A percentile compares a stretch with the other conserved stretches of the same genome.
Conservation (phyloP, 2,329 filamentous ascomycete species). For the Beauveria pseudobassiana region DNA sequence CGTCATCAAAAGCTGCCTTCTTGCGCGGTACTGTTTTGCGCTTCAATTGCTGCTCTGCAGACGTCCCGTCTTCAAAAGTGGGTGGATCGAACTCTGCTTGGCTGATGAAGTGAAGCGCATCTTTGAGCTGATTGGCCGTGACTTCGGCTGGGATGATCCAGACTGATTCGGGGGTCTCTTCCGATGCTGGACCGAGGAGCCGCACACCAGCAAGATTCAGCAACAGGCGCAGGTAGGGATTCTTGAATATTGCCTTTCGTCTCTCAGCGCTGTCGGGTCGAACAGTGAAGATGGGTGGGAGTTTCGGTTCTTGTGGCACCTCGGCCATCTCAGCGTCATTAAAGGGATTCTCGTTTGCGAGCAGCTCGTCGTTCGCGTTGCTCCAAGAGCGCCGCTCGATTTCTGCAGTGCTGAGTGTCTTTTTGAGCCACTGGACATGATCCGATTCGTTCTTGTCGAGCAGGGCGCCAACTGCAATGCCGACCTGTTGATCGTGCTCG, state of each 20-base stretch:
- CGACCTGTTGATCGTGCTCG: constrained; percentile 64
- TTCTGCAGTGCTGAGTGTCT: constrained; percentile 58
- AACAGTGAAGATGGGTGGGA: constrained; percentile 34
- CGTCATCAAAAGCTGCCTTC: constrained; percentile 61
- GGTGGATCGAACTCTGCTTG: constrained; percentile 73
- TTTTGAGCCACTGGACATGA: constrained; percentile 75
- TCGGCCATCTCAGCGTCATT: constrained; percentile 25
- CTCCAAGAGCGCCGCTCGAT: constrained; percentile 74
- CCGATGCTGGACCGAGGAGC: constrained; percentile 42
- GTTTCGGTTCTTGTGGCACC: constrained; percentile 20
- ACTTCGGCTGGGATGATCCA: constrained; percentile 71
- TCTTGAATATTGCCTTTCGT: constrained; percentile 75
- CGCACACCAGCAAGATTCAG: constrained; percentile 70
- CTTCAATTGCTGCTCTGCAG: constrained; percentile 71
- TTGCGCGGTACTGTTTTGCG: constrained; percentile 54
- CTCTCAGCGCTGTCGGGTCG: constrained; percentile 58
- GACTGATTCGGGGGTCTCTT: constrained; percentile 66
- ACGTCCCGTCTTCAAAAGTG: constrained; percentile 64
- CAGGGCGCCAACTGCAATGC: constrained; percentile 70
- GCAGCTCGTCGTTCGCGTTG: constrained; percentile 56
- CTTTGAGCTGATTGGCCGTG: constrained; percentile 56
- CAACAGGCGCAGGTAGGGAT: constrained; percentile 77
- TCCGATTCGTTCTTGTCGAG: constrained; percentile 72
- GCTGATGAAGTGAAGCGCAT: constrained; percentile 64
- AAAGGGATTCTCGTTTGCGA: constrained; percentile 26